These are phyloP conservation scores for Kondoa subrosea DNA, from an alignment of 768 basidiomycete genomes.

Conservation along the genomic window DNA sequence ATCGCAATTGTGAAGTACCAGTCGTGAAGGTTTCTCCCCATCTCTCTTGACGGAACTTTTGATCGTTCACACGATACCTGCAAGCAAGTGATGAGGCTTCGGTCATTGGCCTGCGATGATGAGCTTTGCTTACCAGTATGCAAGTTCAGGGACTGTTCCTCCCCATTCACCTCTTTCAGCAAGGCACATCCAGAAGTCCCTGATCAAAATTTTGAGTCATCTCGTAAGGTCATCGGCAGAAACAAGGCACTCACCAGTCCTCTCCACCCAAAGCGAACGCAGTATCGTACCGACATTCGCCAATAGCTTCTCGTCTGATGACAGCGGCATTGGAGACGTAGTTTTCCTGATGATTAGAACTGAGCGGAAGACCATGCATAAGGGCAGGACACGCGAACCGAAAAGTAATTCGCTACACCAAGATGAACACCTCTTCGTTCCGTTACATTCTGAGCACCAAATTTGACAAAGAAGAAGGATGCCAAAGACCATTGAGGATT, in stretches of 20 bases:
- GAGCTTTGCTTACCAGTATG: constrained; percentile 10
- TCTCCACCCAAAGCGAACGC: constrained; percentile 21
- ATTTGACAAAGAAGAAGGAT: constrained; percentile 24
- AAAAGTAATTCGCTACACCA: constrained; percentile 12
- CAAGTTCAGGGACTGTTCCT: constrained; percentile 20
- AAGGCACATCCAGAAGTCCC: constrained; percentile 27
- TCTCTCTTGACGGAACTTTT: constrained; percentile 16
- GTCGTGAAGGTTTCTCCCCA: constrained; percentile 24
- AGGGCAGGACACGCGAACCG: neutral
- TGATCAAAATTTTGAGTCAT: neutral
- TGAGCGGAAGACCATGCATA: neutral
- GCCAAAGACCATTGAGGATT: constrained; percentile 23
- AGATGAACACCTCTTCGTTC: constrained; percentile 22
- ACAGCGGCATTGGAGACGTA: constrained; percentile 23
- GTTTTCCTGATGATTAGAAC: constrained; percentile 11
- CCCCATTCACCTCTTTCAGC: constrained; percentile 23
- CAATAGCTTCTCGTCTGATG: constrained; percentile 8
- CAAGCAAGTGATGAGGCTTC: neutral
- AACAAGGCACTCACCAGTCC: constrained; percentile 15
- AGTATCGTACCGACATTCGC: constrained; percentile 19
- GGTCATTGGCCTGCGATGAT: neutral
- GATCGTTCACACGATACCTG: constrained; percentile 24
- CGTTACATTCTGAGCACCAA: constrained; percentile 21
- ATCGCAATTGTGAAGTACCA: constrained; percentile 16
- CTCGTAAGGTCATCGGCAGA: neutral